Percentiles rank a stretch among this genome's conserved stretches.
These are phyloP conservation scores for Cydonia oblonga DNA, from an alignment of 331 rosid genomes.

Conservation along the genomic window DNA sequence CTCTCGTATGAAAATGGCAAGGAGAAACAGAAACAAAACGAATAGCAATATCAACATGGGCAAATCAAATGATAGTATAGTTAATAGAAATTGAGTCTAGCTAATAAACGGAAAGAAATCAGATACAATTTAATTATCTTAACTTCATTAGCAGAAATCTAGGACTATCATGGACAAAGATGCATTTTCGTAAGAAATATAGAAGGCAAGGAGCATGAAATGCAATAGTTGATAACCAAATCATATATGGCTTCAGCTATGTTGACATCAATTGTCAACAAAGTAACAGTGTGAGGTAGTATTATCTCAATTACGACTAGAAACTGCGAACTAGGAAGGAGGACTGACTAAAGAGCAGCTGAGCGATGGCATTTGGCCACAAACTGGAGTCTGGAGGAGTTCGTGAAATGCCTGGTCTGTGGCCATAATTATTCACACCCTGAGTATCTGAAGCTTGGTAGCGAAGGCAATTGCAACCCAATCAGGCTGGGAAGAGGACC, in stretches of 20 bases:
- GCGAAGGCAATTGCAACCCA: conserved; percentile 99
- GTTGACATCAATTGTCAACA: background rate
- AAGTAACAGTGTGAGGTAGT: background rate
- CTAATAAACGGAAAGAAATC: background rate
- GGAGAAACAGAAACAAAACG: background rate
- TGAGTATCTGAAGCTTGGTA: conserved; percentile 87
- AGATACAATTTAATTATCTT: background rate
- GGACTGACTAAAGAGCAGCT: background rate
- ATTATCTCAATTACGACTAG: background rate
- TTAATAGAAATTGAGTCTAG: background rate
- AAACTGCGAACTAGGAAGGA: background rate
- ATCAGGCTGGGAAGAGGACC: conserved; percentile 98
- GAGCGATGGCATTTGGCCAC: background rate
- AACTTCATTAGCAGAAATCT: background rate
- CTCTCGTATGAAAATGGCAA: background rate
- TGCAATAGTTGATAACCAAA: background rate
- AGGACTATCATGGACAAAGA: background rate
- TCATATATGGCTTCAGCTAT: background rate
- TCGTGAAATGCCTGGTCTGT: background rate
- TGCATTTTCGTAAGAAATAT: background rate
- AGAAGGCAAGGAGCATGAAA: conserved; percentile 3
- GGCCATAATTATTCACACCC: conserved; percentile 42
- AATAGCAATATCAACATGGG: background rate
- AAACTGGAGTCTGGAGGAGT: background rate
- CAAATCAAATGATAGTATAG: background rate